phyloP scores from a whole-genome alignment of 106 monocot genomes.

The Hemerocallis citrina region DNA sequence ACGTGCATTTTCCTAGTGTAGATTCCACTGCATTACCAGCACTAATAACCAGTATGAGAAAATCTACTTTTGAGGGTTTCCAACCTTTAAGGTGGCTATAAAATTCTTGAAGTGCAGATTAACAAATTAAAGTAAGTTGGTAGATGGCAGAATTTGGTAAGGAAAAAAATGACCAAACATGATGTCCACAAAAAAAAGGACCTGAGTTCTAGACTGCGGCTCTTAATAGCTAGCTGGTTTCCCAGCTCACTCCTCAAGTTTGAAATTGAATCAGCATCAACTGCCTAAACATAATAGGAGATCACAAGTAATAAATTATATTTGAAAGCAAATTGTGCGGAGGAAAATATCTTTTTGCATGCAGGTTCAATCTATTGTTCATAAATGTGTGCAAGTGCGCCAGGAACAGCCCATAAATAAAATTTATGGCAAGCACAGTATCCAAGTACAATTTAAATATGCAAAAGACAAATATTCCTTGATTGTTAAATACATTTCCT shows the following conservation, averaged over 20 bases:
- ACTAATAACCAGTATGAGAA: no score
- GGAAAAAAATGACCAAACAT: not conserved
- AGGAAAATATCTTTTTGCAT: not conserved
- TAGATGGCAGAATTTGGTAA: not conserved
- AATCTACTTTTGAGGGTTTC: no score
- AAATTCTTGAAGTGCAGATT: no score
- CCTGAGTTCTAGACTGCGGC: conserved; percentile 43
- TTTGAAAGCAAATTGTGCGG: not conserved
- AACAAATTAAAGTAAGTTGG: no score
- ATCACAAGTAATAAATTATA: not conserved
- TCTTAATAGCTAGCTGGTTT: conserved; percentile 71
- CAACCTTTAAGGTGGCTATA: no score
- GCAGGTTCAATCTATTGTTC: not conserved
- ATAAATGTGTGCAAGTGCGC: not conserved
- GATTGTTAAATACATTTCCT: no score
- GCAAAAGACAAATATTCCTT: not conserved
- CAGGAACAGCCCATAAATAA: not conserved
- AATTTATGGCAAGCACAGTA: not conserved
- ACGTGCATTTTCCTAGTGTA: no score
- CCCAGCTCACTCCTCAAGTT: conserved; percentile 89
- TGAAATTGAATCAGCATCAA: conserved; percentile 64
- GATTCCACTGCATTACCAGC: no score
- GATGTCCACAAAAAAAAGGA: conserved; percentile 6
- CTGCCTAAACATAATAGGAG: conserved; percentile 45
- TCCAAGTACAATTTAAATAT: not conserved